Evolutionary conservation across 2,329 filamentous ascomycete species (phyloP).

Genomic region (Chrysoporthe cubensis): DNA sequence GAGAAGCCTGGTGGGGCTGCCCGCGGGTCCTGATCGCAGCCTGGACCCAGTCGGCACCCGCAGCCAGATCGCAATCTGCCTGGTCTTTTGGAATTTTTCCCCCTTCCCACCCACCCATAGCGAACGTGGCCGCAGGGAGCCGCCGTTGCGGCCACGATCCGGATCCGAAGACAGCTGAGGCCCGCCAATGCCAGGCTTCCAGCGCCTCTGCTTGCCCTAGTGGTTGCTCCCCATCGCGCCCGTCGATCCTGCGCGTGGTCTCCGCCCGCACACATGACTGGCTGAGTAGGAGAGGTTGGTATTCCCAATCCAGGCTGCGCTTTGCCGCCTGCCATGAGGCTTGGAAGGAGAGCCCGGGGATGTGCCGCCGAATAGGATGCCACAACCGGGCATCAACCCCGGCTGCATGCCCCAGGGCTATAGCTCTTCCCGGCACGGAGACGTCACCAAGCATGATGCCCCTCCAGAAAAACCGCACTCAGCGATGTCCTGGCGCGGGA

Average conservation of each 20-base stretch:
- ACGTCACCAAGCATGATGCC: not conserved
- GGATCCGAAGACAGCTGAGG: not conserved
- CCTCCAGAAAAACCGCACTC: not conserved
- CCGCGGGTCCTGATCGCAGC: not conserved
- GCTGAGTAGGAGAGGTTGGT: not conserved
- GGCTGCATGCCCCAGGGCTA: slow-evolving; percentile 3
- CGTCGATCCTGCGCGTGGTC: not conserved
- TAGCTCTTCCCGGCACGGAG: not conserved
- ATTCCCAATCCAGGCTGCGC: not conserved
- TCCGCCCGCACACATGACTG: slow-evolving; percentile 6
- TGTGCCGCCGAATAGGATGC: slow-evolving; percentile 7
- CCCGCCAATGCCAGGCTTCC: not conserved
- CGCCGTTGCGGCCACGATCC: not conserved
- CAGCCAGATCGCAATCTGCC: not conserved
- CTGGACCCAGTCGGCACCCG: not conserved
- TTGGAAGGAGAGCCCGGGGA: not conserved
- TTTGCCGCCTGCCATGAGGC: not conserved
- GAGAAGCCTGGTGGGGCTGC: not conserved
- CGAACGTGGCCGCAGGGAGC: not conserved
- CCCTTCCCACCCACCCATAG: not conserved
- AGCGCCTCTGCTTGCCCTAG: not conserved
- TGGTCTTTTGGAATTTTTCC: not conserved
- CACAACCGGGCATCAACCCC: slow-evolving; percentile 11
- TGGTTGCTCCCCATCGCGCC: not conserved
- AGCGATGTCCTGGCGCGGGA: not conserved